Conservation (phyloP, 495 filamentous ascomycete species). For the Penicillium nucicola region DNA sequence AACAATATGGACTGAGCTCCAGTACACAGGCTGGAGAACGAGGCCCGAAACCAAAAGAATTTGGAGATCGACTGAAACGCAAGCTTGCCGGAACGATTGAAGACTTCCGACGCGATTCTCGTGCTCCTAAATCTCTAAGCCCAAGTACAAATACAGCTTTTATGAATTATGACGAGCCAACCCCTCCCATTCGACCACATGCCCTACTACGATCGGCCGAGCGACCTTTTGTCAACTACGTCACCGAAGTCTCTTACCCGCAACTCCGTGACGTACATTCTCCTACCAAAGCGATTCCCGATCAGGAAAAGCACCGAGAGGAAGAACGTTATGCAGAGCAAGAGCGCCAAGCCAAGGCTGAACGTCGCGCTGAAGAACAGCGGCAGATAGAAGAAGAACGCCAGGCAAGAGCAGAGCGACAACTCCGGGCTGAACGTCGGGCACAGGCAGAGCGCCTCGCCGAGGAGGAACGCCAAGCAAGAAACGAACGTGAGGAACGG, state of each 20-base stretch:
- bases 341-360: too few relatives aligned
- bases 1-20: constrained; percentile 32
- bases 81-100: constrained; percentile 23
- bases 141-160: constrained; percentile 1
- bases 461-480: too few relatives aligned
- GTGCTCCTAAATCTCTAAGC: constrained; percentile 13
- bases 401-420: too few relatives aligned
- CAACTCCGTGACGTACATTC: constrained; percentile 10
- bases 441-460: too few relatives aligned
- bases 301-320: too few relatives aligned
- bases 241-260: constrained; percentile 12
- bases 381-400: not conserved
- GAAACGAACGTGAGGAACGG: too few relatives aligned
- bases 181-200: not conserved
- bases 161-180: not conserved
- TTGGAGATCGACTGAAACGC: constrained; percentile 28
- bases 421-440: too few relatives aligned
- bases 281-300: constrained; percentile 1
- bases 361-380: not conserved
- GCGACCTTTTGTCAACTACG: not conserved
- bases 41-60: constrained; percentile 28
- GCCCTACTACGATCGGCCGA: not conserved
- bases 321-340: too few relatives aligned
- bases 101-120: constrained; percentile 16
- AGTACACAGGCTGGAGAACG: constrained; percentile 20